These are phyloP conservation scores for Bruguiera sexangula DNA, from an alignment of 345 rosid species.

Conservation along the genomic window DNA sequence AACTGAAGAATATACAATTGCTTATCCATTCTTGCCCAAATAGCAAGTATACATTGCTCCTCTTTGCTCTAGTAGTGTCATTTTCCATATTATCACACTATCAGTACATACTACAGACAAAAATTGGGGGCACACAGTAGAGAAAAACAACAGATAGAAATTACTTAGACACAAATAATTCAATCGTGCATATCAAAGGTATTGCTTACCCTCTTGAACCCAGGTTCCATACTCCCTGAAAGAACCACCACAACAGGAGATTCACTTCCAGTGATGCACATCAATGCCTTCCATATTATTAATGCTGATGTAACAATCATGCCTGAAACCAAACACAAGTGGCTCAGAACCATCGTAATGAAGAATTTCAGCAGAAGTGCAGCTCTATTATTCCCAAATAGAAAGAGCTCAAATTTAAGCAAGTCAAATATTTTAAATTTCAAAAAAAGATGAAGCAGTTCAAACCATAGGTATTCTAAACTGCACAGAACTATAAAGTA, in stretches of 20 bases:
- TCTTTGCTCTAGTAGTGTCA: background rate
- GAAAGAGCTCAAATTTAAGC: background rate
- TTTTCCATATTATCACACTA: background rate
- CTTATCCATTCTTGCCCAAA: background rate
- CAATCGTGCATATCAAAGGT: background rate
- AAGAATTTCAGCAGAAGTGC: background rate
- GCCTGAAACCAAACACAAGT: conserved; percentile 39
- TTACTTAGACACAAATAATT: background rate
- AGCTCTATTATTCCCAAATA: background rate
- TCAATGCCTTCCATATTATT: conserved; percentile 92
- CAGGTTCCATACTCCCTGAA: conserved; percentile 99
- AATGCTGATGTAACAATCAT: conserved; percentile 95
- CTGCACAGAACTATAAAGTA: too few relatives aligned
- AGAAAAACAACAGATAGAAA: background rate
- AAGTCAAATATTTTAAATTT: background rate
- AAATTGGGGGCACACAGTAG: background rate
- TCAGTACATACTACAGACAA: background rate
- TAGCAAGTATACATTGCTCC: background rate
- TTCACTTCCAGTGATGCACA: conserved; percentile 97
- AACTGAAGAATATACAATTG: too few relatives aligned
- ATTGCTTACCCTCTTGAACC: conserved; percentile 75
- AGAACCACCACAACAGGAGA: conserved; percentile 98
- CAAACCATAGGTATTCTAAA: background rate
- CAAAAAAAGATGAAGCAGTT: background rate
- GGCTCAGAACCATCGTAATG: background rate